Base-by-base conservation (phyloP, 805 yeast genomes). In the Phaffomyces thermotolerans region DNA sequence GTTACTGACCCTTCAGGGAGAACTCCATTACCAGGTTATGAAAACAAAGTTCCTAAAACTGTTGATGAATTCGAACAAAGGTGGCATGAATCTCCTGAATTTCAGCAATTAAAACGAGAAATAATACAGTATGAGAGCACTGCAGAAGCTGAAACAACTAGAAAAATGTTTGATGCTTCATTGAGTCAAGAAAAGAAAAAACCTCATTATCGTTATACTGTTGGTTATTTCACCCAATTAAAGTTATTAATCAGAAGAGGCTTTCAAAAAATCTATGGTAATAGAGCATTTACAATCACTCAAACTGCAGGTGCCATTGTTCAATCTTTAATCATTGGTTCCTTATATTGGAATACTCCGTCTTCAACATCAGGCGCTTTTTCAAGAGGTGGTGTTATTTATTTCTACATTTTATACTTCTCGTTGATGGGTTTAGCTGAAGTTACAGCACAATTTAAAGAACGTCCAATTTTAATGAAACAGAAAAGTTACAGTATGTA, bases 401-500 rank as follows among this genome's bases (percentile, higher is more conserved):
- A 78, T 62, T 82, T 79, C 52, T 67, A 78, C 20, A 64, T 78
- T 10, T 65, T 83, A 49, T 79, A 76, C 58, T 71, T 69, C 55
- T 59, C 76, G 8, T 65, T 76, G 53, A 65, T 71, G 65, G 72
- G 74, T 37, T 51, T 75, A 39, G 75, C 79, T 4, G 75, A 72
- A 46, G 63, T 73, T 29, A 57, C 69, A 39, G 63, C 63, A 31
- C 59, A 73, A 54, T 68, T 77, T 52, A 72, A 65, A 20, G 68
- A 75, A 37, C 71, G 84, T 50, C 75, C 80, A 38, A 77, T 85
- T 49, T 71, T 82, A 24, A 74, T 75, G 54, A 84, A 85, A 56
- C 95, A 85, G 59, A 79, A 80, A 56, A 72, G 75, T 36, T 85
- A 81, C 52, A 79, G 87, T 0, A 72, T 84, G 45, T 86, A 81